Evolutionary conservation across 495 filamentous ascomycete species (phyloP).

Genomic region (Neurospora sp.): DNA sequence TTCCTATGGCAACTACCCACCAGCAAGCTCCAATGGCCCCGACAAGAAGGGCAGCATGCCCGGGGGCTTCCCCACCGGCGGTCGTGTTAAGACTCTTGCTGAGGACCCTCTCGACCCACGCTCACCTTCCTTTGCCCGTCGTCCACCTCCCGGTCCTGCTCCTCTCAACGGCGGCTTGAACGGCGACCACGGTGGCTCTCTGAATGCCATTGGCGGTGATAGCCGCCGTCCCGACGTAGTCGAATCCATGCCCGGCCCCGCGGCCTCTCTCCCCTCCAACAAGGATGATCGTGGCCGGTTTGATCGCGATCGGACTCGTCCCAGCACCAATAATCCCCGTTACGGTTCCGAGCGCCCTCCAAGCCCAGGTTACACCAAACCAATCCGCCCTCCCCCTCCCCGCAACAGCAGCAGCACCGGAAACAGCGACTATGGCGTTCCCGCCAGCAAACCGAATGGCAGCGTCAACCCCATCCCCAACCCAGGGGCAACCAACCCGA

Average conservation of each 20-base stretch:
- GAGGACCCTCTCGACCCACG: background rate
- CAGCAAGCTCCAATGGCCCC: background rate
- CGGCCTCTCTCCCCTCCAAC: background rate
- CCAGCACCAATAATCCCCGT: background rate
- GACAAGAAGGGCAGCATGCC: background rate
- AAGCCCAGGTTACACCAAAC: background rate
- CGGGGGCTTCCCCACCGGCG: background rate
- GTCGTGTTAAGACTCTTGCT: background rate
- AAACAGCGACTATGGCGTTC: background rate
- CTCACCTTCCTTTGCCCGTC: background rate
- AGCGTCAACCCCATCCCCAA: background rate
- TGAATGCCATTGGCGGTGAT: background rate
- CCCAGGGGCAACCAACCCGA: constrained; percentile 2
- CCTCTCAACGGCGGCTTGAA: background rate
- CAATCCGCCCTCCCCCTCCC: background rate
- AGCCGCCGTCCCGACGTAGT: background rate
- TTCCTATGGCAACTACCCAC: background rate
- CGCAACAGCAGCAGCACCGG: background rate
- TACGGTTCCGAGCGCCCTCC: background rate
- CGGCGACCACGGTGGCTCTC: background rate
- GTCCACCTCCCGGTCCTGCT: background rate
- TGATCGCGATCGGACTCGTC: background rate
- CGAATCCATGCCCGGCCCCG: constrained; percentile 1
- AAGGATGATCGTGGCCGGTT: background rate
- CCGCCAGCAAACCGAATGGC: background rate